Evolutionary conservation across 2,329 filamentous ascomycete genomes (phyloP).

Genomic region (Aaosphaeria arxii): DNA sequence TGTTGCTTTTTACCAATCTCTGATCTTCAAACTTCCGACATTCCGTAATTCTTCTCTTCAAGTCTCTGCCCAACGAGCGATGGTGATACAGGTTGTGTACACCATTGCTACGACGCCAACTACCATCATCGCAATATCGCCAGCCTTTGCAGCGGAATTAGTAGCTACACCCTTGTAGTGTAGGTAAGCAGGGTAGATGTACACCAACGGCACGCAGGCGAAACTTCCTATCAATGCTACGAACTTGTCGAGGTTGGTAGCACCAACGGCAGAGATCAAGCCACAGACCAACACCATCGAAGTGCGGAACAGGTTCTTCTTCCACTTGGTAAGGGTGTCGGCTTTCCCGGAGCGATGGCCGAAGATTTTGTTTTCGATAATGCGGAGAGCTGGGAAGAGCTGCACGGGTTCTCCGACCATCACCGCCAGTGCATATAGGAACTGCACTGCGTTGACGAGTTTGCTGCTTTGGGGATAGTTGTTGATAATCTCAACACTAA

Average conservation of each 20-base stretch:
- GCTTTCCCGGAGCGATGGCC: conserved; percentile 66
- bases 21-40: no score
- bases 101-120: conserved; percentile 69
- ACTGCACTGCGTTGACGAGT: conserved; percentile 74
- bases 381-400: conserved; percentile 70
- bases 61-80: conserved; percentile 37
- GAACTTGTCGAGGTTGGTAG: conserved; percentile 70
- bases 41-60: no score
- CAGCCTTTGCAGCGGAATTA: conserved; percentile 52
- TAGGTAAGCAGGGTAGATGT: conserved; percentile 71
- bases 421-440: conserved; percentile 70
- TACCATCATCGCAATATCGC: conserved; percentile 62
- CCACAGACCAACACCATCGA: conserved; percentile 58
- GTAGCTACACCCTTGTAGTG: conserved; percentile 67
- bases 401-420: conserved; percentile 73
- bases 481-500: conserved; percentile 71
- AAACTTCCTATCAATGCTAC: conserved; percentile 71
- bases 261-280: conserved; percentile 60
- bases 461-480: conserved; percentile 70
- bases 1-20: no score
- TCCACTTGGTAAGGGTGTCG: conserved; percentile 66
- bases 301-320: conserved; percentile 67
- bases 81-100: conserved; percentile 66
- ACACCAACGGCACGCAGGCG: conserved; percentile 72
- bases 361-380: conserved; percentile 67